Evolutionary conservation across 139 green algal species (phyloP), one percentile per base, ranked within the genome.

Genomic region (Chlamydomonas schloesseri): DNA sequence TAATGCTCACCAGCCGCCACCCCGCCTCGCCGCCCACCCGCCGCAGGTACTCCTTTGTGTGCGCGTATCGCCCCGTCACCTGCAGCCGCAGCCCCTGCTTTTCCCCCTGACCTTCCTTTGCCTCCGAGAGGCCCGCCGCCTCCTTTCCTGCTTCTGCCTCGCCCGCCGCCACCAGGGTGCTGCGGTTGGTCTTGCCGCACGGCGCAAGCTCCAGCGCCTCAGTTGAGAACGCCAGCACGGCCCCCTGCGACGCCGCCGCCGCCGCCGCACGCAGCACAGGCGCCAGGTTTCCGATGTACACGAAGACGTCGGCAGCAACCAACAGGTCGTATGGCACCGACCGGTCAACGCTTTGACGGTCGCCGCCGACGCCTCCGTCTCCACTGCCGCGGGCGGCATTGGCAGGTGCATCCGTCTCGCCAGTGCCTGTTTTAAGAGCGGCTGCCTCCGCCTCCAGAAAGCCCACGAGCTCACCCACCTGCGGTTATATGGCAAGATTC

Each of bases 251-350:
- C 31, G 88, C 74, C 0, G 60, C 80, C 36, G 57, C 70, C 23
- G 86, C 87, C 21, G 90, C 87, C 0, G 87, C 82, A 10, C 11
- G 2, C 70, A 93, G 65, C 70, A 93, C 87, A 42, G 89, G 87
- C 57, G 53, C 57, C 69, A 95, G 87, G 79, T 95, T 82, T 0
- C 92, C 92, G 55, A 95, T 91, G 83, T 95, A 95, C 36, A 95
- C 92, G 82, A 95, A 92, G 65, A 95, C 92, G 73, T 95, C 92
- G 0, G 92, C 92, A 21, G 92, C 92, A 29, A 95, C 92, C 11
- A 95, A 37, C 69, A 92, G 73, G 58, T 95, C 89, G 85, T 89
- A 92, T 28, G 34, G 71, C 21, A 90, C 33, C 13, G 57, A 3
- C 72, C 17, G 42, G 42, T 50, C 42, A 50, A 50, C 42, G 42